Evolutionary conservation across 1,139 yeast species (phyloP).

Genomic region (Debaryomyces subglobosus): DNA sequence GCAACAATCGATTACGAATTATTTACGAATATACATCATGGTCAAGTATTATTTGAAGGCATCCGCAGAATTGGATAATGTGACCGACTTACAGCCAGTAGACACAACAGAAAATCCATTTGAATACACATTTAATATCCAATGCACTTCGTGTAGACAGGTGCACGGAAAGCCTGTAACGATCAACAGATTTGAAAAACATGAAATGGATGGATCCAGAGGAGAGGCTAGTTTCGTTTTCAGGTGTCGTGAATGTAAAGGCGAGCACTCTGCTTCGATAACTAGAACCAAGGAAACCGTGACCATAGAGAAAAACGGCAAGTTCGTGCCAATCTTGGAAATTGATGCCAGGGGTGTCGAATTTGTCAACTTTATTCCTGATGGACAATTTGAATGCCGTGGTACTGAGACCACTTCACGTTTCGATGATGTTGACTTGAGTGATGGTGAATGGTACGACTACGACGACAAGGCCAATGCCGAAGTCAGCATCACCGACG

Average conservation of each 20-base stretch:
- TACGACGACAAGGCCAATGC: conserved; percentile 83
- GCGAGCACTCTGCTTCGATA: conserved; percentile 43
- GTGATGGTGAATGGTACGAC: conserved; percentile 91
- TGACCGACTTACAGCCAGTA: conserved; percentile 63
- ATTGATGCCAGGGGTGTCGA: conserved; percentile 89
- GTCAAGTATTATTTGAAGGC: conserved; percentile 51
- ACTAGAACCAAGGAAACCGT: conserved; percentile 34
- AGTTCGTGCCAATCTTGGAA: conserved; percentile 53
- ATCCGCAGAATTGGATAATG: conserved; percentile 62
- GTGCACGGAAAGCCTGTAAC: conserved; percentile 72
- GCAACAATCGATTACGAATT: neutral
- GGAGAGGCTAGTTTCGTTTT: conserved; percentile 87
- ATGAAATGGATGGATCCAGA: conserved; percentile 69
- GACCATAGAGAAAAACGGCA: conserved; percentile 30
- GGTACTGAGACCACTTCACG: conserved; percentile 55
- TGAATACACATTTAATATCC: conserved; percentile 72
- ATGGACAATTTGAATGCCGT: conserved; percentile 65
- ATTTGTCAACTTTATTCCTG: conserved; percentile 66
- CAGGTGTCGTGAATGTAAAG: conserved; percentile 70
- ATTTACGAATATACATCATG: conserved; percentile 24
- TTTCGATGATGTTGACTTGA: conserved; percentile 69
- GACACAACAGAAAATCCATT: conserved; percentile 67
- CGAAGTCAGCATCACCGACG: conserved; percentile 82
- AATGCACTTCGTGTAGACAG: conserved; percentile 82
- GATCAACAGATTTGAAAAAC: conserved; percentile 63